Evolutionary conservation across 805 yeast species (phyloP).

Genomic region (Metschnikowia noctiluminum): DNA sequence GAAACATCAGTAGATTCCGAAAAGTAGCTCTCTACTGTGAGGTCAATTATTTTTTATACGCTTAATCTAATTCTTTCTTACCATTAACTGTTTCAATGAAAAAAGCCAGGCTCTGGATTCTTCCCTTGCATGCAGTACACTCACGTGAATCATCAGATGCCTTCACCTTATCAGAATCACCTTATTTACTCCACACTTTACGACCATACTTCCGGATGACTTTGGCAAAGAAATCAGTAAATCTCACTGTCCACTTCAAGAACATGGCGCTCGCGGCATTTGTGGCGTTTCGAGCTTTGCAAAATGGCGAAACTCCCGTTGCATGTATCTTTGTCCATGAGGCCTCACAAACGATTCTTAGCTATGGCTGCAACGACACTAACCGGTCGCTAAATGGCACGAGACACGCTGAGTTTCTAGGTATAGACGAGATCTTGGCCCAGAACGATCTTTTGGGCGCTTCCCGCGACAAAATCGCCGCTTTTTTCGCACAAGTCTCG

Average conservation of each 20-base stretch:
- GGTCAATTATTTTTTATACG: no score
- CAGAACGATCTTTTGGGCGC: constrained; percentile 7
- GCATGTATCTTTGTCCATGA: constrained; percentile 60
- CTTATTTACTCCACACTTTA: no score
- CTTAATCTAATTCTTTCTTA: no score
- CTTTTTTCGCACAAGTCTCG: constrained; percentile 52
- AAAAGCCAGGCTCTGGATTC: no score
- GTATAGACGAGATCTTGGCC: constrained; percentile 46
- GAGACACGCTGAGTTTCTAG: constrained; percentile 89
- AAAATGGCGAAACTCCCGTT: constrained; percentile 75
- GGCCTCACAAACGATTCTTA: constrained; percentile 48
- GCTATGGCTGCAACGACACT: constrained; percentile 82
- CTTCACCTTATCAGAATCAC: no score
- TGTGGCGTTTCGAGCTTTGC: constrained; percentile 63
- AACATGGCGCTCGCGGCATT: constrained; percentile 52
- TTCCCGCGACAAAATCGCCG: constrained; percentile 16
- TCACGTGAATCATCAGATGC: background rate
- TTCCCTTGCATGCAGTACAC: background rate
- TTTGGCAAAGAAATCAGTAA: background rate
- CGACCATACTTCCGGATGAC: background rate
- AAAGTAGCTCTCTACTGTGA: no score
- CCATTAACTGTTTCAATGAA: no score
- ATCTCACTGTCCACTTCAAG: constrained; percentile 21
- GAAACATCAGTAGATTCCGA: no score
- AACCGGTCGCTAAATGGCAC: constrained; percentile 83